phyloP scores from a whole-genome alignment of 129 eudicot species.

The Lactuca sativa region DNA sequence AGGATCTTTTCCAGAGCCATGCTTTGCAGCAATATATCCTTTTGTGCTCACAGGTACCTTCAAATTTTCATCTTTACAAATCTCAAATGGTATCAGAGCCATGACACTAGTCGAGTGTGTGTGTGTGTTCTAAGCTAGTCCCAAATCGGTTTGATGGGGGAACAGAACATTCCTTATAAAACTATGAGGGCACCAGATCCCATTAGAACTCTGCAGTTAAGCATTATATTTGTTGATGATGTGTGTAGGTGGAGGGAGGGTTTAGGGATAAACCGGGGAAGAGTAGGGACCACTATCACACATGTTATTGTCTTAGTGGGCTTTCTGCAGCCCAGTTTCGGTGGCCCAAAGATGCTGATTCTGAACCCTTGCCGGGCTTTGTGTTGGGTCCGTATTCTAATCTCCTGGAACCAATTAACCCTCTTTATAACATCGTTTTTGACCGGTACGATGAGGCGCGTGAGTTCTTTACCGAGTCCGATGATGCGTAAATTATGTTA shows the following conservation, averaged over 20 bases:
- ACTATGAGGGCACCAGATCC: too few relatives aligned
- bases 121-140: too few relatives aligned
- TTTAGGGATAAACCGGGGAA: constrained; percentile 98
- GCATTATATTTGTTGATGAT: constrained; percentile 9
- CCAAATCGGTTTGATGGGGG: too few relatives aligned
- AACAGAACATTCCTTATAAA: too few relatives aligned
- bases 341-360: constrained; percentile 43
- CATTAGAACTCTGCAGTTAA: background rate
- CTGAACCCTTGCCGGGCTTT: constrained; percentile 58
- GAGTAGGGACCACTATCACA: constrained; percentile 75
- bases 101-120: too few relatives aligned
- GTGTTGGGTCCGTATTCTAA: constrained; percentile 80
- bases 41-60: constrained; percentile 79
- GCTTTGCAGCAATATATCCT: constrained; percentile 89
- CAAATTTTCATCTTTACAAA: background rate
- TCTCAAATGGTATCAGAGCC: background rate
- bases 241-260: constrained; percentile 68
- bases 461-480: constrained; percentile 51
- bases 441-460: constrained; percentile 66
- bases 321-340: constrained; percentile 68
- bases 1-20: constrained; percentile 61
- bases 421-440: constrained; percentile 62
- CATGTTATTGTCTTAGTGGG: constrained; percentile 92
- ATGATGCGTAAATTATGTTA: constrained; percentile 4
- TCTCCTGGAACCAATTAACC: constrained; percentile 77